Percentiles rank a stretch among this genome's conserved stretches.
These are phyloP conservation scores for Dysphania ambrosioides DNA, from an alignment of 148 eudicot species.

Conservation along the genomic window DNA sequence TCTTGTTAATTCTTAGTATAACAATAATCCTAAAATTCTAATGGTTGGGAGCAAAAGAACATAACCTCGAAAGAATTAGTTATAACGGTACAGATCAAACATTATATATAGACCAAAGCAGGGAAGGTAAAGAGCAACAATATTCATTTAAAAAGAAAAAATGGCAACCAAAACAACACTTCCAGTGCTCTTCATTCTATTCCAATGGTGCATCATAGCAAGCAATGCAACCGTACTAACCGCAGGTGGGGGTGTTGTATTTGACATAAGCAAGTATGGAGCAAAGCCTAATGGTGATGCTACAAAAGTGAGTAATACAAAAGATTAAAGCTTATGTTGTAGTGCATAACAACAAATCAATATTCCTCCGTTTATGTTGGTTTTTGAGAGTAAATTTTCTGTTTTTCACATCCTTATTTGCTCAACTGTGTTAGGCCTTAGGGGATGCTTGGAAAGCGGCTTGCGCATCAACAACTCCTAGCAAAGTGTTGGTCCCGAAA, in stretches of 20 bases:
- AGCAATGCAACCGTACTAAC: neutral
- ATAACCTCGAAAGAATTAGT: neutral
- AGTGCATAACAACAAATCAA: too few relatives aligned
- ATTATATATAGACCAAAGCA: neutral
- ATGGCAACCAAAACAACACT: constrained; percentile 21
- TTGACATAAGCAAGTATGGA: constrained; percentile 28
- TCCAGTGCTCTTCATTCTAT: constrained; percentile 11
- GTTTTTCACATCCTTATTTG: neutral
- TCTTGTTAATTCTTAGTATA: neutral
- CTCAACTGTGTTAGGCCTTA: constrained; percentile 36
- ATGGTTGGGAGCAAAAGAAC: constrained; percentile 4
- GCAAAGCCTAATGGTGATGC: constrained; percentile 34
- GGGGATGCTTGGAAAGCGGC: constrained; percentile 57
- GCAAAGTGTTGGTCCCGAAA: constrained; percentile 46
- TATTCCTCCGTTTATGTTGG: neutral
- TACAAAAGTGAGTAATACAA: constrained; percentile 20
- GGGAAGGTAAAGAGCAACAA: neutral
- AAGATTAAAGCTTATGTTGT: neutral
- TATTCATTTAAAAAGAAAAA: neutral
- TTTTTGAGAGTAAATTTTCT: neutral
- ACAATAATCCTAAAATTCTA: neutral
- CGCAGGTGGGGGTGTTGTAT: neutral
- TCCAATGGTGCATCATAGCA: constrained; percentile 6
- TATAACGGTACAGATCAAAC: neutral
- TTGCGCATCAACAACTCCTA: constrained; percentile 38